Conservation (phyloP, 345 rosid species). For the Excoecaria cochinchinensis region DNA sequence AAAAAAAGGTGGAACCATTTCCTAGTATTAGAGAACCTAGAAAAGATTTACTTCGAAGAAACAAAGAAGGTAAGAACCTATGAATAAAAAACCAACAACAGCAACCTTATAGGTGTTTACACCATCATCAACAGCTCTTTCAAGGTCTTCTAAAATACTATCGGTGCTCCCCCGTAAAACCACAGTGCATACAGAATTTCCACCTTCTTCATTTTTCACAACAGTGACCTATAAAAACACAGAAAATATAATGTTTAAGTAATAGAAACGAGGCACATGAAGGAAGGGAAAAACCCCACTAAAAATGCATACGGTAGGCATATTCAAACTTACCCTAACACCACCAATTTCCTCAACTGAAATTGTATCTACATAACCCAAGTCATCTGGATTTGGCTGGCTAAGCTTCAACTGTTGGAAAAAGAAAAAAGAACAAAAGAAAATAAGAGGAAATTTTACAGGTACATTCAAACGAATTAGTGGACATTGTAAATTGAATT, state of each 20-base stretch:
- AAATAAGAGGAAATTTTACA: conserved; percentile 2
- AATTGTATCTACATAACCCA: conserved; percentile 85
- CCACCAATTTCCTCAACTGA: conserved; percentile 98
- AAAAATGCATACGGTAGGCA: background rate
- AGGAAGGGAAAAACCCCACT: background rate
- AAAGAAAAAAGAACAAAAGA: background rate
- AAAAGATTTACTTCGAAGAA: background rate
- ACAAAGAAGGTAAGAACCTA: background rate
- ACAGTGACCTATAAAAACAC: conserved; percentile 57
- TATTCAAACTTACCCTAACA: conserved; percentile 62
- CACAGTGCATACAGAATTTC: conserved; percentile 82
- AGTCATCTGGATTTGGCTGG: conserved; percentile 80
- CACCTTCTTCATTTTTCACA: conserved; percentile 90
- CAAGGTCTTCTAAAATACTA: conserved; percentile 95
- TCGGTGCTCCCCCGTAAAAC: conserved; percentile 95
- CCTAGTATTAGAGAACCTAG: background rate
- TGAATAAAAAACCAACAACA: conserved; percentile 9
- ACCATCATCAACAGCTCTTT: conserved; percentile 99
- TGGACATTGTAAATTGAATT: conserved; percentile 8
- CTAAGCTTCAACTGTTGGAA: conserved; percentile 79
- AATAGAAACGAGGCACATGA: background rate
- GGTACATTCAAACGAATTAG: conserved; percentile 8
- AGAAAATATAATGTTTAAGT: conserved; percentile 7
- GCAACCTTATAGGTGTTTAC: conserved; percentile 98
- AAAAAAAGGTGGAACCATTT: background rate